phyloP scores from a whole-genome alignment of 371 early-diverging fungal species.

The Circinella umbellata region DNA sequence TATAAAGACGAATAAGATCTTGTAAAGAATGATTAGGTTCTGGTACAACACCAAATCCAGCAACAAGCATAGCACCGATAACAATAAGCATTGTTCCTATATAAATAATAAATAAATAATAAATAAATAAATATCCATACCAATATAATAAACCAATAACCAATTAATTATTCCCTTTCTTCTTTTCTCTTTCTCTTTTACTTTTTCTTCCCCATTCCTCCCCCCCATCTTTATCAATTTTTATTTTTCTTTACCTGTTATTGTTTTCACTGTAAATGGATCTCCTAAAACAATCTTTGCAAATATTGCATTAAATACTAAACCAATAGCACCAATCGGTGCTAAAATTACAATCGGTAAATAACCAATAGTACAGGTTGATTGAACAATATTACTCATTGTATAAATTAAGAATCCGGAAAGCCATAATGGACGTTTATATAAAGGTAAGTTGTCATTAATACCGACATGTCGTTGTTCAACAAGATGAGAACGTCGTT shows the following conservation, averaged over 20 bases:
- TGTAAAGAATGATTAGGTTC: constrained; percentile 75
- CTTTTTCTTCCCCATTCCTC: background rate
- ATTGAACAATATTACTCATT: constrained; percentile 71
- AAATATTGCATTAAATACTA: constrained; percentile 83
- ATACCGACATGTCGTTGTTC: constrained; percentile 22
- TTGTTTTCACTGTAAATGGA: constrained; percentile 66
- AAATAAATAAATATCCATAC: background rate
- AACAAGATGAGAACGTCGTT: constrained; percentile 67
- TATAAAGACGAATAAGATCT: constrained; percentile 75
- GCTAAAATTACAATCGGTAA: constrained; percentile 84
- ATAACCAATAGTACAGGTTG: constrained; percentile 77
- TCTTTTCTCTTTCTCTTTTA: background rate
- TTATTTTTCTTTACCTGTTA: constrained; percentile 42
- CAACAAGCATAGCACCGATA: constrained; percentile 73
- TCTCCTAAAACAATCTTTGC: constrained; percentile 72
- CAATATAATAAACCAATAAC: background rate
- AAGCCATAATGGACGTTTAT: constrained; percentile 48
- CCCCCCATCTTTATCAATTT: background rate
- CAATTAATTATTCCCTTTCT: background rate
- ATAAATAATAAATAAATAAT: constrained; percentile 14
- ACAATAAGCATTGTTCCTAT: constrained; percentile 74
- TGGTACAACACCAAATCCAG: constrained; percentile 80
- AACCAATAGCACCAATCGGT: constrained; percentile 79
- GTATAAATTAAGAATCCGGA: constrained; percentile 73
- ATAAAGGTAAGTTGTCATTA: constrained; percentile 40